Conservation (phyloP, 805 yeast species). For the Tetrapisispora namnaoensis region DNA sequence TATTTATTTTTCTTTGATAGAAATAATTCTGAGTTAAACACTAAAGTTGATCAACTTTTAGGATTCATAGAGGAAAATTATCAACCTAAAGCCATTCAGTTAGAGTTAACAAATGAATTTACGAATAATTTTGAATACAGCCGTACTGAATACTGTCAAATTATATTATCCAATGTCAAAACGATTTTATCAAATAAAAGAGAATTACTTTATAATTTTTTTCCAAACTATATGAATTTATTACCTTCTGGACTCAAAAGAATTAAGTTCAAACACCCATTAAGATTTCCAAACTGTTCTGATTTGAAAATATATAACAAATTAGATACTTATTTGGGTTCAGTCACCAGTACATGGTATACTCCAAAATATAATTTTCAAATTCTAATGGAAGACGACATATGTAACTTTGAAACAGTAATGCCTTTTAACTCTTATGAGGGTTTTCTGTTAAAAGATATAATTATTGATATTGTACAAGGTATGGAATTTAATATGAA, state of each 20-base stretch:
- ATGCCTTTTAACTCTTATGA: conserved; percentile 39
- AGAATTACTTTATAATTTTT: conserved; percentile 26
- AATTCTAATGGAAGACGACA: conserved; percentile 36
- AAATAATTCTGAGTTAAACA: conserved; percentile 16
- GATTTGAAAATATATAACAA: conserved; percentile 20
- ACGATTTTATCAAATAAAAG: conserved; percentile 30
- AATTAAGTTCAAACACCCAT: conserved; percentile 8
- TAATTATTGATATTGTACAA: conserved; percentile 57
- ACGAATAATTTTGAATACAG: conserved; percentile 23
- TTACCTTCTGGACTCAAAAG: conserved; percentile 17
- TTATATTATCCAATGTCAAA: conserved; percentile 41
- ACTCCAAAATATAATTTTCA: conserved; percentile 52
- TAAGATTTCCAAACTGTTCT: conserved; percentile 27
- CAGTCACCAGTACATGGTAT: conserved; percentile 59
- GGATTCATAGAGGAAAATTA: conserved; percentile 30
- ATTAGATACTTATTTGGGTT: conserved; percentile 33
- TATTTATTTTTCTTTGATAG: conserved; percentile 39
- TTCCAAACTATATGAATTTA: conserved; percentile 31
- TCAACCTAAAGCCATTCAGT: conserved; percentile 1
- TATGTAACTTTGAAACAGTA: conserved; percentile 54
- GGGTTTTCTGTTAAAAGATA: conserved; percentile 57
- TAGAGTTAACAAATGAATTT: conserved; percentile 15
- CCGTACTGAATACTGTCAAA: conserved; percentile 31
- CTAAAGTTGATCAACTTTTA: conserved; percentile 33
- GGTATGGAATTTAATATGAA: conserved; percentile 76